Evolutionary conservation across 164 flowering plant species (phyloP).

Genomic region (Umbilicus rupestris): DNA sequence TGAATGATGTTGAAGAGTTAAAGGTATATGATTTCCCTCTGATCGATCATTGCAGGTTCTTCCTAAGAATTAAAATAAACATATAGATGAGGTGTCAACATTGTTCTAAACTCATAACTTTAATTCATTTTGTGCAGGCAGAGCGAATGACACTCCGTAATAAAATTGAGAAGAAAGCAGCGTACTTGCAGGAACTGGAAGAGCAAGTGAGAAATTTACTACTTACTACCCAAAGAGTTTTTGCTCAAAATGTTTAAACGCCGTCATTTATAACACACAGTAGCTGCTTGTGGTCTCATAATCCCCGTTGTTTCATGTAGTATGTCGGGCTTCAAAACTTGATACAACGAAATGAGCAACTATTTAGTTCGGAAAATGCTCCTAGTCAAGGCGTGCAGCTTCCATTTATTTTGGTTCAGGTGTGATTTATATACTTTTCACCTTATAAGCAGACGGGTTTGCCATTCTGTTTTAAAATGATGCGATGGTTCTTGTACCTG

Average conservation of each 20-base stretch:
- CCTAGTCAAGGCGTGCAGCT: slow-evolving; percentile 85
- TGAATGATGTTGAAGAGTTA: slow-evolving; percentile 56
- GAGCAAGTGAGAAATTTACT: slow-evolving; percentile 59
- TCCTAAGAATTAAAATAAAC: background rate
- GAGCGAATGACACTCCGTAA: slow-evolving; percentile 57
- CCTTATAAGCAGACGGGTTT: background rate
- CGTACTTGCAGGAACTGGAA: slow-evolving; percentile 82
- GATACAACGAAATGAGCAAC: slow-evolving; percentile 71
- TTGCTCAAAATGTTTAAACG: too few relatives aligned
- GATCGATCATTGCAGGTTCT: background rate
- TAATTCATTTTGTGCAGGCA: slow-evolving; percentile 31
- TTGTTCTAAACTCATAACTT: background rate
- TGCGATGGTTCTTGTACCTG: background rate
- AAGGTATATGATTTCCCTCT: slow-evolving; percentile 33
- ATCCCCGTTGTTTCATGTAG: slow-evolving; percentile 28
- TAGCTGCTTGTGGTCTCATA: background rate
- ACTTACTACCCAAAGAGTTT: background rate
- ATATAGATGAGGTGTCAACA: background rate
- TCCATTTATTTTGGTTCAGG: slow-evolving; percentile 96
- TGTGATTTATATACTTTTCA: slow-evolving; percentile 13
- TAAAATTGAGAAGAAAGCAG: slow-evolving; percentile 79
- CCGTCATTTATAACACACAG: background rate
- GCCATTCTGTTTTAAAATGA: too few relatives aligned
- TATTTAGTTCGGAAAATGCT: slow-evolving; percentile 66
- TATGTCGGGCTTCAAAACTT: slow-evolving; percentile 70